Base-by-base conservation (phyloP, 139 green algal genomes). In the Spirogloea muscicola region DNA sequence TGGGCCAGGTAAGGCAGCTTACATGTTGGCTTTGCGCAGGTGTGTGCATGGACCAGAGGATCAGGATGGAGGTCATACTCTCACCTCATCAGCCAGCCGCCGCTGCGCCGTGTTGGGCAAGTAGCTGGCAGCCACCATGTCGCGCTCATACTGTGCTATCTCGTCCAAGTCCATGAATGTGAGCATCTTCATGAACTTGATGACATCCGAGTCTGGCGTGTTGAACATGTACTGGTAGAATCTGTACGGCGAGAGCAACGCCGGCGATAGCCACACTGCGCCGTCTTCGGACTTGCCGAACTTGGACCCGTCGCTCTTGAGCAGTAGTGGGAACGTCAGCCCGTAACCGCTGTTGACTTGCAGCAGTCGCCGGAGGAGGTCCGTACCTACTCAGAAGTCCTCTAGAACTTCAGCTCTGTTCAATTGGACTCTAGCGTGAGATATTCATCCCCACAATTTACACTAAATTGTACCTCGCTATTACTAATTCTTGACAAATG, bases 141-240 rank as follows among this genome's bases (percentile, higher is more conserved):
- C 33, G 25, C 29, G 60, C 37, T 81, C 70, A 27, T 96, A 72
- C 0, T 62, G 49, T 0, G 63, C 73, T 34, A 98, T 89, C 58
- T 97, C 89, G 9, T 85, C 82, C 71, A 98, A 59, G 0, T 91
- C 84, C 42, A 98, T 36, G 82, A 98, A 98, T 9, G 94, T 98
- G 13, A 98, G 84, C 89, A 95, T 96, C 49, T 88, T 86, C 69
- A 97, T 80, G 73, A 97, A 96, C 57, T 86, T 88, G 61, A 95
- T 74, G 34, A 96, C 91, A 67, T 97, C 92, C 1, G 84, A 85
- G 74, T 97, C 92, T 1, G 88, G 69, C 2, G 86, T 90, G 29
- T 84, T 79, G 49, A 96, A 92, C 0, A 97, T 82, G 68, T 93
- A 89, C 86, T 98, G 75, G 82, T 99, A 99, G 76, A 99, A 96